A percentile compares a stretch with the other conserved stretches of the same genome.
Conservation (phyloP, 257 asterid species). For the Jasminum sambac region DNA sequence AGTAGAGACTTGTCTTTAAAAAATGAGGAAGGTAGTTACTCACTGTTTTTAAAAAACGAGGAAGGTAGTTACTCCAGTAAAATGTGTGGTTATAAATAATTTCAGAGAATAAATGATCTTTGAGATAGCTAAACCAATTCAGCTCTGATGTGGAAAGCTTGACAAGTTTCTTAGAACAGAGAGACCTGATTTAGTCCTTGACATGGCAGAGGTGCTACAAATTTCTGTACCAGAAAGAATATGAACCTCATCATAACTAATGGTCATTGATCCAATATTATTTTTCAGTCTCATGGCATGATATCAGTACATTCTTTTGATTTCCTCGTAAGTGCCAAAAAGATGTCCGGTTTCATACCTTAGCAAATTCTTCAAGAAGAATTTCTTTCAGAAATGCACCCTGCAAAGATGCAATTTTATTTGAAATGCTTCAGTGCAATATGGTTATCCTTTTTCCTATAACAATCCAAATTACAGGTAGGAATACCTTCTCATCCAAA, state of each 20-base stretch:
- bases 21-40: too few species aligned
- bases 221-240: background rate
- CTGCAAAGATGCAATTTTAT: constrained; percentile 43
- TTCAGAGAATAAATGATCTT: too few species aligned
- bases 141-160: background rate
- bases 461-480: constrained; percentile 15
- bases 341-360: constrained; percentile 49
- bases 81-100: too few species aligned
- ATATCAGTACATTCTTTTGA: constrained; percentile 2
- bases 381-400: constrained; percentile 81
- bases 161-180: background rate
- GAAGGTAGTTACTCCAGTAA: too few species aligned
- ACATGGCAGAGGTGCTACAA: background rate
- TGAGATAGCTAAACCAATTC: too few species aligned
- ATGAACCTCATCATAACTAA: background rate
- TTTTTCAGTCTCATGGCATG: constrained; percentile 10
- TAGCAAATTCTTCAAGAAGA: constrained; percentile 75
- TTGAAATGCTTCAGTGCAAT: constrained; percentile 1
- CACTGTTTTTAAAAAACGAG: too few species aligned
- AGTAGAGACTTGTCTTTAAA: too few species aligned
- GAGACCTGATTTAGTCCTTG: background rate
- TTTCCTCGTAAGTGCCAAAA: constrained; percentile 4
- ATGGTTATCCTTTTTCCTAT: constrained; percentile 8
- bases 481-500: constrained; percentile 71
- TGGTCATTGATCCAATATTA: background rate